Evolutionary conservation across 768 basidiomycete species (phyloP).

Genomic region (Calocera cornea): DNA sequence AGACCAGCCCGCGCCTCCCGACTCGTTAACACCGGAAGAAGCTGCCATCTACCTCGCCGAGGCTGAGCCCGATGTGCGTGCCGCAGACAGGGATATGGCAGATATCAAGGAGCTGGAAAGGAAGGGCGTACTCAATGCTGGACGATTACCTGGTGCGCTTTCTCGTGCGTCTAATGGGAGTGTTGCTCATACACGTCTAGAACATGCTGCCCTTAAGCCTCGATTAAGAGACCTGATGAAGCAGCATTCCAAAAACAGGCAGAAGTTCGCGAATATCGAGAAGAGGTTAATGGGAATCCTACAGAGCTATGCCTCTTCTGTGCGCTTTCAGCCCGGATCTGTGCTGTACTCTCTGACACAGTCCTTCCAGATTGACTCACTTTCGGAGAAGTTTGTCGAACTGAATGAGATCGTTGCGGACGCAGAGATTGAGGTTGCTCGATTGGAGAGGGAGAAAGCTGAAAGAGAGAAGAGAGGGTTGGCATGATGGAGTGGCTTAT

Average conservation of each 20-base stretch:
- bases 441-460: conserved; percentile 45
- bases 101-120: conserved; percentile 60
- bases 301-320: conserved; percentile 57
- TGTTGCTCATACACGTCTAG: conserved; percentile 22
- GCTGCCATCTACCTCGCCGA: conserved; percentile 34
- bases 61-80: conserved; percentile 73
- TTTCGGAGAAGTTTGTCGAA: conserved; percentile 71
- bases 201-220: conserved; percentile 52
- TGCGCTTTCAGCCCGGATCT: conserved; percentile 23
- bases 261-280: conserved; percentile 48
- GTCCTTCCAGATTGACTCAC: conserved; percentile 48
- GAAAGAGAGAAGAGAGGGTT: conserved; percentile 47
- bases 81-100: conserved; percentile 66
- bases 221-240: conserved; percentile 47
- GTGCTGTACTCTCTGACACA: not conserved
- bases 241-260: conserved; percentile 46
- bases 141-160: conserved; percentile 46
- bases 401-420: conserved; percentile 71
- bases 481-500: not conserved
- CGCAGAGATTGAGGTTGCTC: conserved; percentile 44
- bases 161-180: not conserved
- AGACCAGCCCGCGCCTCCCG: not conserved
- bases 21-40: not conserved
- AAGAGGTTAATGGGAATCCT: conserved; percentile 49
- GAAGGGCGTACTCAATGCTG: conserved; percentile 58